phyloP scores from a whole-genome alignment of 75 land plant genomes.

The Selaginella moellendorffii region DNA sequence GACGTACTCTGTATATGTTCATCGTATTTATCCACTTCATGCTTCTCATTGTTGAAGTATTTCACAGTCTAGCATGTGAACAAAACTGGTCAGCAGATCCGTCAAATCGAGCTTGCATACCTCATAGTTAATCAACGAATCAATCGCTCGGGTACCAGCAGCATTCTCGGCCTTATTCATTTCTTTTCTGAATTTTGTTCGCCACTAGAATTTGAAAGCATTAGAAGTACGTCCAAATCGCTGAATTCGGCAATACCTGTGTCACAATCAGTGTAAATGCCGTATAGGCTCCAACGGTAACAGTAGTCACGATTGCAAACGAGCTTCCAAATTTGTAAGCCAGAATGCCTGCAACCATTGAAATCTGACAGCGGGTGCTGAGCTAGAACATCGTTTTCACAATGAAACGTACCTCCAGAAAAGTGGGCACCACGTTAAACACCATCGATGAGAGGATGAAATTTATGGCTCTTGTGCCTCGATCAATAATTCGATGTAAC shows the following conservation, averaged over 20 bases:
- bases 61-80: slow-evolving; percentile 99
- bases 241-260: slow-evolving; percentile 36
- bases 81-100: too few relatives aligned
- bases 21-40: slow-evolving; percentile 76
- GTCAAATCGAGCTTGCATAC: too few relatives aligned
- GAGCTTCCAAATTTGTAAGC: slow-evolving; percentile 90
- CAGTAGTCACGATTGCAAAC: slow-evolving; percentile 83
- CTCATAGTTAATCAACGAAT: slow-evolving; percentile 96
- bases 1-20: slow-evolving; percentile 59
- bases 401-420: slow-evolving; percentile 65
- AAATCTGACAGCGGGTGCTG: slow-evolving; percentile 40
- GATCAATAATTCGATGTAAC: slow-evolving; percentile 70
- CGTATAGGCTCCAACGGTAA: slow-evolving; percentile 74
- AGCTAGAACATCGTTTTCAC: too few relatives aligned
- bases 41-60: slow-evolving; percentile 87
- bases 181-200: slow-evolving; percentile 85
- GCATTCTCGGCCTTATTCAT: slow-evolving; percentile 99
- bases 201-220: slow-evolving; percentile 52
- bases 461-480: slow-evolving; percentile 92
- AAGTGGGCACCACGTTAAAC: slow-evolving; percentile 90
- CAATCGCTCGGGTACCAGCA: slow-evolving; percentile 79
- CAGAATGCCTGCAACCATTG: slow-evolving; percentile 89
- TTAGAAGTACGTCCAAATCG: too few relatives aligned
- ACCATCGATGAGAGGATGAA: slow-evolving; percentile 78
- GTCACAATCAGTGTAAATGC: slow-evolving; percentile 76